These are phyloP conservation scores for Sanguinoderma infundibulare DNA, from an alignment of 1,284 basidiomycete species.

Conservation along the genomic window DNA sequence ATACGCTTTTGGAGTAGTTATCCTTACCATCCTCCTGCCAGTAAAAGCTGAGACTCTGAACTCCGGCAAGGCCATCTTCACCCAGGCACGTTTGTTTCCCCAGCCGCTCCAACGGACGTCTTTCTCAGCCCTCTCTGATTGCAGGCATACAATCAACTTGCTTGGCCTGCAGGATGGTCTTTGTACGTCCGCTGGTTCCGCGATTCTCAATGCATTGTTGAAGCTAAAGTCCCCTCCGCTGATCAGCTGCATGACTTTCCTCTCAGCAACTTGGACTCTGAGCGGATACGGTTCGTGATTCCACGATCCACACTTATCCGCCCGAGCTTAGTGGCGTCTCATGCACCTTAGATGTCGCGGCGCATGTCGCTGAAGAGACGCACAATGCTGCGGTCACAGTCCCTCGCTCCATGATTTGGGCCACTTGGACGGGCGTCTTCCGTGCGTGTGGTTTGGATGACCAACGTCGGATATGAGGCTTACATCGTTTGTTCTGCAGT, in stretches of 20 bases:
- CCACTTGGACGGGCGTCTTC: slow-evolving; percentile 57
- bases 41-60: slow-evolving; percentile 9
- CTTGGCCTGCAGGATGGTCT: slow-evolving; percentile 3
- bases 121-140: neutral
- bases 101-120: too few relatives aligned
- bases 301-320: slow-evolving; percentile 70
- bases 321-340: slow-evolving; percentile 29
- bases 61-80: slow-evolving; percentile 4
- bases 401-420: slow-evolving; percentile 75
- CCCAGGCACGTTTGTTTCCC: neutral
- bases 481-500: too few relatives aligned
- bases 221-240: neutral
- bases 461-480: neutral
- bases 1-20: neutral
- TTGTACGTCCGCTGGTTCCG: neutral
- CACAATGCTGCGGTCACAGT: slow-evolving; percentile 69
- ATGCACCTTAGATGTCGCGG: slow-evolving; percentile 79
- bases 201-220: neutral
- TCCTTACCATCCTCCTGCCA: slow-evolving; percentile 11
- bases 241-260: slow-evolving; percentile 2
- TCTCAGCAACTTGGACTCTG: slow-evolving; percentile 1
- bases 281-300: slow-evolving; percentile 48
- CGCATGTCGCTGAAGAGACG: slow-evolving; percentile 77
- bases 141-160: slow-evolving; percentile 2
- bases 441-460: slow-evolving; percentile 1